Evolutionary conservation across 257 asterid species (phyloP), one percentile per base, ranked within the genome.

Genomic region (Solanum ossicruentum): DNA sequence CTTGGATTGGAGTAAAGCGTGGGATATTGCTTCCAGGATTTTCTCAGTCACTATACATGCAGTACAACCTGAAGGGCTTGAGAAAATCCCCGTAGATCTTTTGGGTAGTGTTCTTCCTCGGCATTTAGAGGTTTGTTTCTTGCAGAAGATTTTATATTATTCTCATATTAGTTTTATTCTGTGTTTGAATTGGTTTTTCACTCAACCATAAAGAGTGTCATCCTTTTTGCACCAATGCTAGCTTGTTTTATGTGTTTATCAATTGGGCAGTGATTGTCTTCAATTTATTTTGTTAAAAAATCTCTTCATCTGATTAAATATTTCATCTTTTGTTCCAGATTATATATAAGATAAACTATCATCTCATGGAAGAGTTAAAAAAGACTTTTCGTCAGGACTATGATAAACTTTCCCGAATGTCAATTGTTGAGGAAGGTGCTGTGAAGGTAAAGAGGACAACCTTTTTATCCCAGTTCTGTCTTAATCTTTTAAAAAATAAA

Each of bases 51-150:
- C 92, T 45, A 89, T 87, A 77, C 93, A 91, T 84, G 72, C 91
- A 11, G 91, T 91, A 71, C 87, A 89, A 55, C 88, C 88, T 55
- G 93, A 85, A 88, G 91, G 88, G 55, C 88, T 89, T 80, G 92
- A 91, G 88, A 91, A 89, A 91, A 88, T 91, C 82, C 93, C 92
- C 15, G 88, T 86, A 69, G 92, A 91, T 89, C 93, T 91, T 73
- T 67, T 91, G 79, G 90, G 90, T 43, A 89, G 81, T 84, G 89
- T 91, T 88, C 93, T 91, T 85, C 93, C 92, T 8, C 90, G 91
- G 16, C 93, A 91, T 84, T 85, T 89, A 58, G 90, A 89, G 88
- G 92, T 91, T 72, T 21, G 90, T 85, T 56, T 26, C 77, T 78
- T 85, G 78, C 52, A 66, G 80, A 83, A 66, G 67, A 32, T 83